Base-by-base conservation (phyloP, 176 grass and related monocot species). In the Puya raimondii region DNA sequence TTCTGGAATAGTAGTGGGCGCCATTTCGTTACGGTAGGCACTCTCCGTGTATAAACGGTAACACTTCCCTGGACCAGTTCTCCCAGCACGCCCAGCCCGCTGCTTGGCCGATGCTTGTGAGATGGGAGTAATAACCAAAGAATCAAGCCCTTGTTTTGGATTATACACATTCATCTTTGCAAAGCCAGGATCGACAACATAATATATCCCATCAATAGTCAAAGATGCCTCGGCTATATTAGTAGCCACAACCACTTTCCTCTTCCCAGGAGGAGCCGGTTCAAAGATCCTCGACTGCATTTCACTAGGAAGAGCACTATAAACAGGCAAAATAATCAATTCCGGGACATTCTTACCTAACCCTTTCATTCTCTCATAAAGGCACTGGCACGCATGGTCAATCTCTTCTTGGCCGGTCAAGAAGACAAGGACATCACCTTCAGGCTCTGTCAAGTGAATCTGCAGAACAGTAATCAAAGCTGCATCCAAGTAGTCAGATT, bases 201-300 rank as follows among this genome's bases (percentile, higher is more conserved):
- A 96, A 72, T 87, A 96, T 66, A 96, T 96, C 17, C 92, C 92
- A 56, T 96, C 92, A 63, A 92, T 92, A 3, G 88, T 96, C 50
- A 92, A 83, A n/a, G 88, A 96, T 71, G 92, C 92, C 76, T 96
- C 92, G 25, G 92, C 92, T 73, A 96, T 96, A 83, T 92, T 91
- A 49, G 88, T 96, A 49, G 92, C 92, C 48, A 92, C 92, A 7
- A 96, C 92, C 10, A 96, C 92, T 74, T 96, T 96, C 81, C 92
- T 91, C 84, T 96, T 96, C 33, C 88, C 86, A 71, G 73, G 92
- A 65, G 92, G 92, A 71, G 92, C 84, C 49, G 92, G 88, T 7
- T 96, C 92, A 73, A 96, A 96, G 48, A 96, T 96, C 73, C 91
- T 88, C 10, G 88, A 92, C 48, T 96, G 92, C 88, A 96, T 91